phyloP scores from a whole-genome alignment of 2,329 filamentous ascomycete genomes.

The Monosporascus cannonballus region DNA sequence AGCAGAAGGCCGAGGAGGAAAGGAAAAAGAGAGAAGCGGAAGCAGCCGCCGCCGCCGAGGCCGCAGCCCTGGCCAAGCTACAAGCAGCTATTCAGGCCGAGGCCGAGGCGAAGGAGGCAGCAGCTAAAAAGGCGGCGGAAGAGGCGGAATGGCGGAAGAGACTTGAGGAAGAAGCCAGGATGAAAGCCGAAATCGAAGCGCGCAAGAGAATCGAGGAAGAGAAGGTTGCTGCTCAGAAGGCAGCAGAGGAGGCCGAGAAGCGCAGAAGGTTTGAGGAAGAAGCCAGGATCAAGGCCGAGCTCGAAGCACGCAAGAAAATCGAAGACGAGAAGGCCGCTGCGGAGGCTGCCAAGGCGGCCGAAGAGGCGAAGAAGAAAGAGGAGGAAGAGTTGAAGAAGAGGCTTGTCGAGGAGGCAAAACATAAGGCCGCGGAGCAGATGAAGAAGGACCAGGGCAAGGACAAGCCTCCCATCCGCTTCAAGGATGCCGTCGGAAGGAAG shows the following conservation, averaged over 20 bases:
- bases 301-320: slow-evolving; percentile 32
- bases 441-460: slow-evolving; percentile 47
- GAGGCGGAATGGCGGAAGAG: slow-evolving; percentile 38
- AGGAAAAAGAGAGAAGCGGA: slow-evolving; percentile 18
- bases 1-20: slow-evolving; percentile 23
- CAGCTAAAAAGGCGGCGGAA: slow-evolving; percentile 28
- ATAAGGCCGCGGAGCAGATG: slow-evolving; percentile 36
- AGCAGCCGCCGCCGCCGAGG: slow-evolving; percentile 40
- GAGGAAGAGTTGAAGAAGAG: slow-evolving; percentile 49
- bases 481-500: slow-evolving; percentile 84
- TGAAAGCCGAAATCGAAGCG: slow-evolving; percentile 31
- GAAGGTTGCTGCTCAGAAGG: slow-evolving; percentile 18
- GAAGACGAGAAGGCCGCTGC: slow-evolving; percentile 33
- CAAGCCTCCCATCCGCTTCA: slow-evolving; percentile 78
- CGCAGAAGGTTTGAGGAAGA: slow-evolving; percentile 22
- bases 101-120: slow-evolving; percentile 36
- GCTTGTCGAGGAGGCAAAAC: slow-evolving; percentile 39
- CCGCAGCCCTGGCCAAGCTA: slow-evolving; percentile 34
- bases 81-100: slow-evolving; percentile 38
- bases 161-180: slow-evolving; percentile 37
- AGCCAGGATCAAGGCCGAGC: slow-evolving; percentile 33
- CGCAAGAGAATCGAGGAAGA: slow-evolving; percentile 34
- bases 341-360: slow-evolving; percentile 39
- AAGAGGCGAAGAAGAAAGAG: slow-evolving; percentile 47
- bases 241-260: slow-evolving; percentile 21